A percentile compares a stretch with the other conserved stretches of the same genome.
These are phyloP conservation scores for Salicornia ramosissima DNA, from an alignment of 148 eudicot species.

Conservation along the genomic window DNA sequence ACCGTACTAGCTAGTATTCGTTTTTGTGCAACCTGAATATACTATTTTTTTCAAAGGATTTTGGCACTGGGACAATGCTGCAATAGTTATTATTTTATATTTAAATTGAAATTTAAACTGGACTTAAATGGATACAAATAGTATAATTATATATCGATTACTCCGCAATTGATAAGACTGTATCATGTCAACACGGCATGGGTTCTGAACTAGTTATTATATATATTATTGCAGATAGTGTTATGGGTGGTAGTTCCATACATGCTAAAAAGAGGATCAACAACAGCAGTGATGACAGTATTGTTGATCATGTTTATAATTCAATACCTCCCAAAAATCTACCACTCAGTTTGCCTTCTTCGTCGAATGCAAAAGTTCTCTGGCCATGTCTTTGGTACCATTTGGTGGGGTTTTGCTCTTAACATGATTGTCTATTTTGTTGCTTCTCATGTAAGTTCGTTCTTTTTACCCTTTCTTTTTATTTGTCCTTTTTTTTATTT, in stretches of 20 bases:
- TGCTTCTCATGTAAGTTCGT: slow-evolving; percentile 83
- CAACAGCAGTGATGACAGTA: slow-evolving; percentile 61
- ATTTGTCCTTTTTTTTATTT: too few relatives aligned
- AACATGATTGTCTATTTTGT: slow-evolving; percentile 90
- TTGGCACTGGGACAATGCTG: too few relatives aligned
- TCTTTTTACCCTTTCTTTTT: neutral
- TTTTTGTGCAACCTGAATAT: too few relatives aligned
- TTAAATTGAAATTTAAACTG: too few relatives aligned
- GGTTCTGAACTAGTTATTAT: too few relatives aligned
- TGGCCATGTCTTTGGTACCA: slow-evolving; percentile 81
- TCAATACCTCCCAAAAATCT: slow-evolving; percentile 91
- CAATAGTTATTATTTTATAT: too few relatives aligned
- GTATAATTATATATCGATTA: too few relatives aligned
- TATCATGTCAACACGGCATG: too few relatives aligned
- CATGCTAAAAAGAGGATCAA: slow-evolving; percentile 50
- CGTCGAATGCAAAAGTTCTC: slow-evolving; percentile 87
- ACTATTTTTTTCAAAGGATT: too few relatives aligned
- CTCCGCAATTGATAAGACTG: too few relatives aligned
- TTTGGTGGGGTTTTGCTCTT: slow-evolving; percentile 99
- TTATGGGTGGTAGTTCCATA: slow-evolving; percentile 72
- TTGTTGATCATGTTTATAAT: slow-evolving; percentile 60
- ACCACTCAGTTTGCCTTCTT: slow-evolving; percentile 74
- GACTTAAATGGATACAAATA: too few relatives aligned
- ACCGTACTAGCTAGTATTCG: too few relatives aligned
- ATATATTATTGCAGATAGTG: slow-evolving; percentile 47